Evolutionary conservation across 768 basidiomycete genomes (phyloP).

Genomic region (Macrolepiota albuminosa): DNA sequence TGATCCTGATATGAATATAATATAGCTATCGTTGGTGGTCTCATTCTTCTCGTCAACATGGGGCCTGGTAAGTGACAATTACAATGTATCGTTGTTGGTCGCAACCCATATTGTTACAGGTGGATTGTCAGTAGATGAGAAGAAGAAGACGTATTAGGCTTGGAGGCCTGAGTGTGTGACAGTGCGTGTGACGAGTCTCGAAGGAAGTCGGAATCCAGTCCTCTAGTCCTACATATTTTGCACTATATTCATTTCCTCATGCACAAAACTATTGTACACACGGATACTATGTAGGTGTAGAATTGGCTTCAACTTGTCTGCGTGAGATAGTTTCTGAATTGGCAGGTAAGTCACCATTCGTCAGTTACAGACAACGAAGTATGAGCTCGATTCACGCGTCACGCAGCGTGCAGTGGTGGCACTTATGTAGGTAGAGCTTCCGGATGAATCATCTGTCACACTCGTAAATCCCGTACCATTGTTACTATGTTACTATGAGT

Average conservation of each 20-base stretch:
- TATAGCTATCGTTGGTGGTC: constrained; percentile 88
- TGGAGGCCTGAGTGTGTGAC: neutral
- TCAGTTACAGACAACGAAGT: no score
- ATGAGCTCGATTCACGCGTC: no score
- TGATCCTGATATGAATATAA: constrained; percentile 4
- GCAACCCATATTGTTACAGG: constrained; percentile 38
- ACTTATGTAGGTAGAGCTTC: no score
- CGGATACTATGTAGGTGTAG: constrained; percentile 3
- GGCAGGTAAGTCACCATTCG: neutral
- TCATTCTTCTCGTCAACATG: constrained; percentile 96
- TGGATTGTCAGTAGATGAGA: constrained; percentile 96
- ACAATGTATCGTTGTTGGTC: neutral
- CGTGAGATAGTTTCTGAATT: neutral
- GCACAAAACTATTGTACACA: constrained; percentile 15
- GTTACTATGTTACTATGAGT: no score
- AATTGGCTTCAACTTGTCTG: neutral
- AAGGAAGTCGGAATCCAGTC: constrained; percentile 3
- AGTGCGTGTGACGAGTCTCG: constrained; percentile 1
- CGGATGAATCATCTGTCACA: no score
- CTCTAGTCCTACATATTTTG: constrained; percentile 12
- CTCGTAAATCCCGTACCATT: no score
- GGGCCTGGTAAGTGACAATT: constrained; percentile 67
- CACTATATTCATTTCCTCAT: constrained; percentile 16
- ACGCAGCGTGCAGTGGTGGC: no score
- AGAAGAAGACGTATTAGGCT: constrained; percentile 87